Evolutionary conservation across 164 flowering plant genomes (phyloP), one percentile per base, ranked within the genome.

Genomic region (Vitis riparia): DNA sequence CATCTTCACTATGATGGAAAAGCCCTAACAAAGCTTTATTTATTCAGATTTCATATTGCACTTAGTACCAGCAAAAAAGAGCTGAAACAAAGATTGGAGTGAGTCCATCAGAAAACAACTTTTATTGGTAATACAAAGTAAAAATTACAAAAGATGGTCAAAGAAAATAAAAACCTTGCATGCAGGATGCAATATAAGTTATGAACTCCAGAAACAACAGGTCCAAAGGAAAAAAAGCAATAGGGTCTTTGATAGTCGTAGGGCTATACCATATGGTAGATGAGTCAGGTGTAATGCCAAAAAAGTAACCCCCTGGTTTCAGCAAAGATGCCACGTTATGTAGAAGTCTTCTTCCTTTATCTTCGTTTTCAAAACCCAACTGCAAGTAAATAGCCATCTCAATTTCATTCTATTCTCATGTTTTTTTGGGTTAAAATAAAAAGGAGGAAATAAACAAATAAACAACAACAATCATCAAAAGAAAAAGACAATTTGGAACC

Each of bases 221-320:
- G 7, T 37, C 44, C 7, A 6, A 37, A 37, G 44, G 44, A 37
- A 37, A 37, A 37, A 2, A 37, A 37, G 5, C 5, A 44, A 9
- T 6, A 47, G 30, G 9, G 11, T 9, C 48, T 23, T 50, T 16
- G 14, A 64, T 37, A 53, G 70, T 57, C 29, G 47, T 37, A 49
- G 73, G 67, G 62, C 30, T 94, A 79, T 89, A 96, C 98, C 99
- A 96, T 86, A 96, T 96, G 64, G 97, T 93, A 81, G 97, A 96
- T 61, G 99, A 96, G 86, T 96, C 99, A 60, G 97, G 97, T 80
- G 92, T 87, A 79, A 96, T 90, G 86, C 99, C 99, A 55, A 96
- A 74, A 85, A 96, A 93, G 77, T 87, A 93, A 69, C 98, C 98
- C 68, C 99, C 98, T 5, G 99, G 98, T 76, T 86, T 93, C 58